phyloP scores from a whole-genome alignment of 306 rosid genomes.

The Lotus japonicus region DNA sequence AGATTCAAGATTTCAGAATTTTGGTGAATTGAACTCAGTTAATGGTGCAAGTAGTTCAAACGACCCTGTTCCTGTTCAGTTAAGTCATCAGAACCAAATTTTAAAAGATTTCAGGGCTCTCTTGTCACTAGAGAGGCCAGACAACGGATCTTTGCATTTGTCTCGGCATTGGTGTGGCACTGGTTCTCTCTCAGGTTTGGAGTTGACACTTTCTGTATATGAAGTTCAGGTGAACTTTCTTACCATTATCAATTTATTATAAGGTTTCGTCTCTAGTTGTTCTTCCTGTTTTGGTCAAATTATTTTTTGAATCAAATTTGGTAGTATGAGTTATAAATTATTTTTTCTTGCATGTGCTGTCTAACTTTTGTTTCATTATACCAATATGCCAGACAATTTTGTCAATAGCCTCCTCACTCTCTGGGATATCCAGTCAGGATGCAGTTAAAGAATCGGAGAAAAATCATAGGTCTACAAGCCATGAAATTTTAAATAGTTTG shows the following conservation, averaged over 20 bases:
- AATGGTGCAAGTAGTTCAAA: constrained; percentile 52
- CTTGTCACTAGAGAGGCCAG: constrained; percentile 47
- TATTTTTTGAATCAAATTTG: not conserved
- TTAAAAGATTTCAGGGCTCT: constrained; percentile 51
- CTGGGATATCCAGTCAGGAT: constrained; percentile 39
- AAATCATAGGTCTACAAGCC: constrained; percentile 33
- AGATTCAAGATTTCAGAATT: constrained; percentile 29
- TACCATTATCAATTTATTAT: constrained; percentile 6
- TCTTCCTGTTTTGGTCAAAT: not conserved
- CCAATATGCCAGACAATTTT: constrained; percentile 60
- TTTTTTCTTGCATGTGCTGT: not conserved
- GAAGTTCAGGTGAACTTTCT: constrained; percentile 57
- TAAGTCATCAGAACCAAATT: constrained; percentile 43
- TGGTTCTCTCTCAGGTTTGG: constrained; percentile 61
- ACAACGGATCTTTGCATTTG: constrained; percentile 27
- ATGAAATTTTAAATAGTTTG: constrained; percentile 36
- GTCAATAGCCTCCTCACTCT: constrained; percentile 54
- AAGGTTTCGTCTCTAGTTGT: constrained; percentile 5
- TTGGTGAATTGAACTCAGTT: constrained; percentile 29
- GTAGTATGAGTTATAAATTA: not conserved
- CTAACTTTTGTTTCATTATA: constrained; percentile 20
- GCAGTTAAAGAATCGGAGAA: constrained; percentile 21
- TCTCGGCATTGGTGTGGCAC: constrained; percentile 49
- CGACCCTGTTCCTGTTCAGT: constrained; percentile 30
- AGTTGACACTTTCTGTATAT: constrained; percentile 60